phyloP scores from a whole-genome alignment of 345 rosid species.

The Heritiera fomes region DNA sequence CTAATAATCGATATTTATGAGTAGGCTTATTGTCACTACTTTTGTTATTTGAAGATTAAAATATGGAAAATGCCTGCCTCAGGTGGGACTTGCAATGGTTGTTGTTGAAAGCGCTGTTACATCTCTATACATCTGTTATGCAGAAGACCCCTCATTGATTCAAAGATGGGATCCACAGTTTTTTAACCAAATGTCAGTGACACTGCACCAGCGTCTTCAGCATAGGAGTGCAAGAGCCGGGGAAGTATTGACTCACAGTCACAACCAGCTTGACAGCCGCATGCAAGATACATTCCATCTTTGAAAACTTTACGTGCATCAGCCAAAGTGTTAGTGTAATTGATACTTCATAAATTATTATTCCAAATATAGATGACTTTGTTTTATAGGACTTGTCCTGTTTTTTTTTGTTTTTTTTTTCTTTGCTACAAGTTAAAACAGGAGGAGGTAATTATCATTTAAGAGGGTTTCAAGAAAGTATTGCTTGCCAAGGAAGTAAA shows the following conservation, averaged over 20 bases:
- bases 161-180: conserved; percentile 77
- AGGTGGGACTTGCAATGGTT: conserved; percentile 94
- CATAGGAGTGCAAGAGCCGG: conserved; percentile 70
- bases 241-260: conserved; percentile 50
- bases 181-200: conserved; percentile 71
- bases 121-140: conserved; percentile 86
- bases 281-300: conserved; percentile 33
- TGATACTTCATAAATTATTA: conserved; percentile 4
- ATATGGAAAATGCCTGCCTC: conserved; percentile 19
- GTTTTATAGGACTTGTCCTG: not conserved
- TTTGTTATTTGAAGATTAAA: not conserved
- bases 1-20: not conserved
- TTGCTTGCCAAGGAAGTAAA: not conserved
- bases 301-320: conserved; percentile 19
- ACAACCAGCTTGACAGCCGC: conserved; percentile 38
- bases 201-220: conserved; percentile 82
- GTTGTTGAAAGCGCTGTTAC: conserved; percentile 95
- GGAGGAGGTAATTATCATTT: not conserved
- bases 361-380: conserved; percentile 20
- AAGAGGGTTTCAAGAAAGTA: not conserved
- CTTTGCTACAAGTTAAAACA: not conserved
- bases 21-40: not conserved
- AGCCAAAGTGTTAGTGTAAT: not conserved
- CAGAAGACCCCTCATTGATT: conserved; percentile 82
- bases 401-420: not conserved